These are phyloP conservation scores for Ajuga chamaepitys DNA, from an alignment of 257 asterid species.

Conservation along the genomic window DNA sequence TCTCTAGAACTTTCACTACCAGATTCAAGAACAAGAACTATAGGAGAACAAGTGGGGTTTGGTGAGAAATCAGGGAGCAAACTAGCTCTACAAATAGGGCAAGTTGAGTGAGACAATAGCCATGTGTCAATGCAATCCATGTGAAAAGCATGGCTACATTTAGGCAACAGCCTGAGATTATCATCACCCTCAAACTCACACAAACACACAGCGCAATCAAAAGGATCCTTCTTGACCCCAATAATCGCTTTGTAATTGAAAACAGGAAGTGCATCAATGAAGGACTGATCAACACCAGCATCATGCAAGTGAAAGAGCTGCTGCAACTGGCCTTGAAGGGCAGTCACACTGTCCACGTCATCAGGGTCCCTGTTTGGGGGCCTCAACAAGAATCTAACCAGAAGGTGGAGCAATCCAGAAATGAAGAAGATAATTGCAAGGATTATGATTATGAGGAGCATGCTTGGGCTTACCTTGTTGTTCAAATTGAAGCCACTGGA, in stretches of 20 bases:
- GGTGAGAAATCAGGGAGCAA: constrained; percentile 52
- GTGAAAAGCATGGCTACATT: constrained; percentile 97
- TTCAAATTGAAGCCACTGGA: constrained; percentile 47
- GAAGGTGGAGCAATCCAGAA: constrained; percentile 82
- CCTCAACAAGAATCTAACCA: constrained; percentile 54
- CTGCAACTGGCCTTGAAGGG: constrained; percentile 84
- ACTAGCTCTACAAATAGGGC: constrained; percentile 88
- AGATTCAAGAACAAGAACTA: constrained; percentile 79
- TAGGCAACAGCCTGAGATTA: constrained; percentile 67
- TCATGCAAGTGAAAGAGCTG: constrained; percentile 90
- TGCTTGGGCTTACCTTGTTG: constrained; percentile 63
- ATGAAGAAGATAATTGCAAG: constrained; percentile 78
- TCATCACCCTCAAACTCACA: constrained; percentile 87
- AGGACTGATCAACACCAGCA: constrained; percentile 93
- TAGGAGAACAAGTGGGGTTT: constrained; percentile 36
- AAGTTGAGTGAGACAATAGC: constrained; percentile 90
- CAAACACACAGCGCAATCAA: constrained; percentile 93
- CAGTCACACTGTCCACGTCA: constrained; percentile 62
- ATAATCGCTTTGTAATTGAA: constrained; percentile 75
- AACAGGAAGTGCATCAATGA: constrained; percentile 73
- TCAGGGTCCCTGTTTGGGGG: constrained; percentile 60
- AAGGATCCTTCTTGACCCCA: constrained; percentile 82
- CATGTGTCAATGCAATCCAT: constrained; percentile 95
- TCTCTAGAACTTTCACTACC: constrained; percentile 74
- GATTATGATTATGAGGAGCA: constrained; percentile 63